Evolutionary conservation across 2,329 filamentous ascomycete genomes (phyloP), one percentile per base, ranked within the genome.

Genomic region (Botryotinia narcissicola): DNA sequence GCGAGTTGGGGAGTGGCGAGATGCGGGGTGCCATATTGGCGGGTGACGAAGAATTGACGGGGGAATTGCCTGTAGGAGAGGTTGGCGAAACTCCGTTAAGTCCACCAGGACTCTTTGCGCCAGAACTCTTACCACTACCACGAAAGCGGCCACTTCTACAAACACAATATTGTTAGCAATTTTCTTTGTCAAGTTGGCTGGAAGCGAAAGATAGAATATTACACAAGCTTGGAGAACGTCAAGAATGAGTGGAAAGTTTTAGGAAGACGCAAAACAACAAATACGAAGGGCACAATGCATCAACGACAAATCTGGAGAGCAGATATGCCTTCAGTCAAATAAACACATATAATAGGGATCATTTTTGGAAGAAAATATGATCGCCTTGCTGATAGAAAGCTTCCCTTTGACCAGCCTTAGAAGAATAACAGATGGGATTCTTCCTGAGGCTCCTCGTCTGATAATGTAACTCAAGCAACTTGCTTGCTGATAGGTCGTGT

Each of bases 1-100:
- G 89, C 74, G 90, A 90, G 80, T 85, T 89, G 66, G 88, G 87
- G 78, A 91, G 83, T 74, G 89, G 89, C 75, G 89, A 88, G 62
- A 90, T 86, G 81, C 86, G 88, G 60, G 88, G 87, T 73, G 88
- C 86, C 75, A 87, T 79, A 78, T 81, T 87, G 69, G 84, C 81
- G 51, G 88, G 29, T 9, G 72, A 85, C 51, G 86, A 85, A 77
- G 88, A 86, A 80, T 82, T 86, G 76, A 83, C 84, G 80, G 87
- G 86, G 68, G 85, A 82, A 73, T 82, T 77, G 73, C 78, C 78
- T 77, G 77, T 80, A 76, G 86, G 85, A 77, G 86, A 86, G 71
- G 83, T 83, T 78, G 85, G 84, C 78, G 86, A 85, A 77, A 83
- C 83, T 78, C 84, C 83, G 78, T 83, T 85, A 73, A 85, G 82